These are phyloP conservation scores for Citrus inodora DNA, from an alignment of 345 rosid species.

Conservation along the genomic window DNA sequence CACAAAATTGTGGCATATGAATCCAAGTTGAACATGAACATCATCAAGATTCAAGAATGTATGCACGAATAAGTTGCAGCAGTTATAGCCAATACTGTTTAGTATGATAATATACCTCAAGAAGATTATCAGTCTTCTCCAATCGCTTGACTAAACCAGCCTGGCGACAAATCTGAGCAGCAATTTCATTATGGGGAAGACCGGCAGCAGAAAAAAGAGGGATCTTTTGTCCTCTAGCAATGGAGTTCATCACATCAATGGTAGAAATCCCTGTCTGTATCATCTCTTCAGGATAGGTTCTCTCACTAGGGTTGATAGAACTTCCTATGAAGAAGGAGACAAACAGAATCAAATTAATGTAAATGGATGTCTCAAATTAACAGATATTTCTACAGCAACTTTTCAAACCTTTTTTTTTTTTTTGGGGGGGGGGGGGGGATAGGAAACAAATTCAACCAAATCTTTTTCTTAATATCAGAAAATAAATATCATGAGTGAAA, in stretches of 20 bases:
- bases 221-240: conserved; percentile 97
- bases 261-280: conserved; percentile 98
- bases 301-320: conserved; percentile 97
- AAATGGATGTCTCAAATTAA: neutral
- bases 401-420: neutral
- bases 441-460: neutral
- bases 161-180: conserved; percentile 99
- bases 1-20: neutral
- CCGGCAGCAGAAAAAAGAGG: conserved; percentile 99
- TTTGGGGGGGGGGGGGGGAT: too few species aligned
- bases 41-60: neutral
- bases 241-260: conserved; percentile 96
- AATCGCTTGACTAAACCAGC: conserved; percentile 95
- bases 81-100: neutral
- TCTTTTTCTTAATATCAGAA: neutral
- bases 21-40: neutral
- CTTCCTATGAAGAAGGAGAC: conserved; percentile 47
- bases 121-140: conserved; percentile 76
- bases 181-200: conserved; percentile 98
- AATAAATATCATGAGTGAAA: neutral
- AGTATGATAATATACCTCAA: conserved; percentile 44
- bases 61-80: neutral
- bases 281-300: conserved; percentile 99
- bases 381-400: neutral
- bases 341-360: neutral